Evolutionary conservation across 2,329 filamentous ascomycete genomes (phyloP).

Genomic region (Fusarium sp.): DNA sequence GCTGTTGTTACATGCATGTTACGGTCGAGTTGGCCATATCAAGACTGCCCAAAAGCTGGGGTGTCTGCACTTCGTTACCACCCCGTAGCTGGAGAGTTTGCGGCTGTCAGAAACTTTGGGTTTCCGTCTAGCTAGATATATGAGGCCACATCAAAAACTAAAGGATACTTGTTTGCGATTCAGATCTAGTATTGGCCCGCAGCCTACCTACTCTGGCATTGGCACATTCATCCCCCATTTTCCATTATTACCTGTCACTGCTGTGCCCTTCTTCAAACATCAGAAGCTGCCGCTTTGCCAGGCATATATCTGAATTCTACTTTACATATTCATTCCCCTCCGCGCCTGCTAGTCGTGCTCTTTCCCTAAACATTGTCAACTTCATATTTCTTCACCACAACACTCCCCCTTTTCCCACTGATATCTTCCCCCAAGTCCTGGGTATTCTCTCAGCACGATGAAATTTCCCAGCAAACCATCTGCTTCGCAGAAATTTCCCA

Average conservation of each 20-base stretch:
- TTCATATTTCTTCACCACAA: slow-evolving; percentile 1
- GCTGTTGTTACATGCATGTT: not conserved
- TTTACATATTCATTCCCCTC: not conserved
- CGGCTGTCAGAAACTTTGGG: not conserved
- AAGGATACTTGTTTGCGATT: slow-evolving; percentile 11
- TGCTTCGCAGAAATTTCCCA: slow-evolving; percentile 8
- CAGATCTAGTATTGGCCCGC: not conserved
- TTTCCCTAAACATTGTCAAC: not conserved
- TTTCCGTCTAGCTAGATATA: not conserved
- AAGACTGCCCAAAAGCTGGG: not conserved
- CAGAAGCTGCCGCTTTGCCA: slow-evolving; percentile 9
- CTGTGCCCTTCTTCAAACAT: slow-evolving; percentile 1
- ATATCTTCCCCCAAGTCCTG: not conserved
- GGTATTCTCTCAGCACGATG: slow-evolving; percentile 15
- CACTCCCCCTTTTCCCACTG: not conserved
- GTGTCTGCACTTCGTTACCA: slow-evolving; percentile 3
- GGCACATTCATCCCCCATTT: slow-evolving; percentile 4
- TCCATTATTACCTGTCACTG: slow-evolving; percentile 21
- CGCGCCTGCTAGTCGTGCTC: slow-evolving; percentile 10
- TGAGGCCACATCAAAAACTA: slow-evolving; percentile 1
- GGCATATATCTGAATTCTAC: slow-evolving; percentile 15
- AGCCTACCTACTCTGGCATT: slow-evolving; percentile 3
- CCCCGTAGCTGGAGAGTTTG: not conserved
- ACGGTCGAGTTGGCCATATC: slow-evolving; percentile 3
- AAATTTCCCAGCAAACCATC: not conserved